phyloP scores from a whole-genome alignment of 2,329 filamentous ascomycete species.

The Stromatinia cepivora region DNA sequence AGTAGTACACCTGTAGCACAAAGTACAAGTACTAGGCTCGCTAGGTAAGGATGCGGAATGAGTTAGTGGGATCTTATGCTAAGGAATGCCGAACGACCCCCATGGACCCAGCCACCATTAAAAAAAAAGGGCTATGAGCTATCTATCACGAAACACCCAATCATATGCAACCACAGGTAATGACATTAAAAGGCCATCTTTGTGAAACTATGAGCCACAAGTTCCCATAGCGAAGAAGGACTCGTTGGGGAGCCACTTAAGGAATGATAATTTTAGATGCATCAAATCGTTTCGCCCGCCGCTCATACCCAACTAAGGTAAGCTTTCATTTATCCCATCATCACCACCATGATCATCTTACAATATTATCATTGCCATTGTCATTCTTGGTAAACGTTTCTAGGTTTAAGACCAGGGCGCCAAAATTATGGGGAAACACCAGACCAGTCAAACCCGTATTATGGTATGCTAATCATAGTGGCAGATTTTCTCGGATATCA shows the following conservation, averaged over 20 bases:
- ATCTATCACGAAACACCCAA: slow-evolving; percentile 18
- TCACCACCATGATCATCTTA: slow-evolving; percentile 19
- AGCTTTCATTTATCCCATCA: slow-evolving; percentile 11
- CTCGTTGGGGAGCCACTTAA: slow-evolving; percentile 5
- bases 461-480: slow-evolving; percentile 1
- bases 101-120: slow-evolving; percentile 16
- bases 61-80: slow-evolving; percentile 1
- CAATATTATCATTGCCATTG: background rate
- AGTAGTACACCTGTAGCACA: background rate
- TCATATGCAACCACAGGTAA: slow-evolving; percentile 6
- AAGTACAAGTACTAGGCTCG: background rate
- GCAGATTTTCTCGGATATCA: slow-evolving; percentile 1
- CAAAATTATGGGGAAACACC: slow-evolving; percentile 1
- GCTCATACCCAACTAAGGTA: background rate
- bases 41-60: background rate
- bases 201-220: slow-evolving; percentile 24
- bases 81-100: slow-evolving; percentile 8
- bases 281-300: slow-evolving; percentile 16
- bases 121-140: background rate
- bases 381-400: slow-evolving; percentile 11
- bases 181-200: background rate
- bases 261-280: slow-evolving; percentile 13
- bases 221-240: background rate
- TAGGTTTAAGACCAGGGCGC: slow-evolving; percentile 19
- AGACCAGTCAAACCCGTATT: background rate